Conservation (phyloP, 2,329 filamentous ascomycete species). For the Thyridium curvatum region DNA sequence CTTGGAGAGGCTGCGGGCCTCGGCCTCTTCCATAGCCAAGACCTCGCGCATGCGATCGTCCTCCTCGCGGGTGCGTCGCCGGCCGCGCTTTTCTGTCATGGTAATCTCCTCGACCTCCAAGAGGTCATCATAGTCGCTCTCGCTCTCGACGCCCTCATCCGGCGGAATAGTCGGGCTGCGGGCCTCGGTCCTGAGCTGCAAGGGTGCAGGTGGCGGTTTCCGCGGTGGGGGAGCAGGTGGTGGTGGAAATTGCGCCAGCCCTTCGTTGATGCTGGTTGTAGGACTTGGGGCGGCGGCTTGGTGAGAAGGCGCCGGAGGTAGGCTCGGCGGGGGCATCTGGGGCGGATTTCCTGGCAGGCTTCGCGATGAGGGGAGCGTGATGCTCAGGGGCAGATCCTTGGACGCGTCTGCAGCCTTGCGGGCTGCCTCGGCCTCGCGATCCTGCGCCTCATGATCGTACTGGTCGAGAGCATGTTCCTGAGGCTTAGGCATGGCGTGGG, state of each 20-base stretch:
- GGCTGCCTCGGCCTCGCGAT: conserved; percentile 36
- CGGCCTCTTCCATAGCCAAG: conserved; percentile 59
- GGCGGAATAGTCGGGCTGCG: conserved; percentile 18
- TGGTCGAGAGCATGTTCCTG: conserved; percentile 53
- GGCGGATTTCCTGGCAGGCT: conserved; percentile 47
- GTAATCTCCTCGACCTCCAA: conserved; percentile 62
- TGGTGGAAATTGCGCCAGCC: conserved; percentile 43
- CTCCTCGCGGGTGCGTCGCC: conserved; percentile 79
- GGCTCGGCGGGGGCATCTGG: conserved; percentile 44
- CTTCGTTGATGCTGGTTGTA: conserved; percentile 36
- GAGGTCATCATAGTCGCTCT: conserved; percentile 79
- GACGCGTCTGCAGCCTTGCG: conserved; percentile 39
- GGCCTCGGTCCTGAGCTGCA: conserved; percentile 58
- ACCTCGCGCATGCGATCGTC: conserved; percentile 75
- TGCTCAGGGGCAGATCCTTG: conserved; percentile 42
- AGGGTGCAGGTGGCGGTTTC: conserved; percentile 78
- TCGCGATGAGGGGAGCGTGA: conserved; percentile 49
- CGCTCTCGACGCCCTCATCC: conserved; percentile 58
- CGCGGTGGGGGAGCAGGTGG: conserved; percentile 56
- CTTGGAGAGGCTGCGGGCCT: conserved; percentile 66
- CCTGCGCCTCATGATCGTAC: conserved; percentile 49
- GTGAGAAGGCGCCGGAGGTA: conserved; percentile 27
- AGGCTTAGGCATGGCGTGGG: conserved; percentile 53
- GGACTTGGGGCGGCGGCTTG: conserved; percentile 35
- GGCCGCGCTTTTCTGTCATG: conserved; percentile 56